Evolutionary conservation across 2,329 filamentous ascomycete species (phyloP).

Genomic region (Cordyceps pruinosa): DNA sequence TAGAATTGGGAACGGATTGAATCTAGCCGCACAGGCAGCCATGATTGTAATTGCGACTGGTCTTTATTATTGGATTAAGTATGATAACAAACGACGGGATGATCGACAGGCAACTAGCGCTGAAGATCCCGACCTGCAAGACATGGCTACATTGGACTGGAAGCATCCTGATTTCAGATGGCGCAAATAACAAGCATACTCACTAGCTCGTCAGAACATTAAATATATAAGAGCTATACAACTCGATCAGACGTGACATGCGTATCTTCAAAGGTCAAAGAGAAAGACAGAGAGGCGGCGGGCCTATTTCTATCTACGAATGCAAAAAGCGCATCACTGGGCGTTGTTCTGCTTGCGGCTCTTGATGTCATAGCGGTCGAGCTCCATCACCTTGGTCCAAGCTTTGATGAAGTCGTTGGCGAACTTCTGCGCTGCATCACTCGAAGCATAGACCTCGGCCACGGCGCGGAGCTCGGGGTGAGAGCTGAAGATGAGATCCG

Average conservation of each 20-base stretch:
- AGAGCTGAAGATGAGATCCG: slow-evolving; percentile 64
- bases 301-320: no score
- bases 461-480: slow-evolving; percentile 67
- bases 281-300: background rate
- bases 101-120: slow-evolving; percentile 44
- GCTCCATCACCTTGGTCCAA: slow-evolving; percentile 70
- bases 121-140: slow-evolving; percentile 33
- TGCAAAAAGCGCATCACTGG: background rate
- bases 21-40: slow-evolving; percentile 53
- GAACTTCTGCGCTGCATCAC: slow-evolving; percentile 56
- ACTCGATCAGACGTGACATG: background rate
- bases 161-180: slow-evolving; percentile 61
- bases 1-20: slow-evolving; percentile 63
- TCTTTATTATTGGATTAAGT: slow-evolving; percentile 53
- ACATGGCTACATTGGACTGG: slow-evolving; percentile 59
- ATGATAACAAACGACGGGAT: slow-evolving; percentile 54
- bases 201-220: background rate
- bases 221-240: background rate
- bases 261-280: background rate
- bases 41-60: slow-evolving; percentile 45
- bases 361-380: slow-evolving; percentile 57
- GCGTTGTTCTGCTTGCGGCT: slow-evolving; percentile 11
- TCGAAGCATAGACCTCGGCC: slow-evolving; percentile 60
- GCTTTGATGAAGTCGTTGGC: slow-evolving; percentile 63
- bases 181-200: slow-evolving; percentile 21